A percentile compares a stretch with the other conserved stretches of the same genome.
phyloP scores from a whole-genome alignment of 2,329 filamentous ascomycete genomes.

The Clonostachys chloroleuca region DNA sequence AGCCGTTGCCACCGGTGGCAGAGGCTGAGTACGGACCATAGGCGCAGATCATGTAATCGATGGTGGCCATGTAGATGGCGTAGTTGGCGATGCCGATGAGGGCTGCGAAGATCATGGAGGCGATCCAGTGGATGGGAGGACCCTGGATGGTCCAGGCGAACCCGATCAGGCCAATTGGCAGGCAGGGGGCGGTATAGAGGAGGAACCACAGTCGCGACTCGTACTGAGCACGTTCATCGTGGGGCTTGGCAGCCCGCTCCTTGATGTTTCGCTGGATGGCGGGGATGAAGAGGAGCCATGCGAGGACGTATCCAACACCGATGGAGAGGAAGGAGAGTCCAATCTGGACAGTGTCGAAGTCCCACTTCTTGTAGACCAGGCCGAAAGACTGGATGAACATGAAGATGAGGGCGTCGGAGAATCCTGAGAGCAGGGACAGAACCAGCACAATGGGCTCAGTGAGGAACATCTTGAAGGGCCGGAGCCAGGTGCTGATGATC shows the following conservation, averaged over 20 bases:
- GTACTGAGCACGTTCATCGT: constrained; percentile 59
- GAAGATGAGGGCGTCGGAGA: constrained; percentile 73
- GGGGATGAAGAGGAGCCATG: constrained; percentile 55
- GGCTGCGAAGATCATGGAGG: constrained; percentile 58
- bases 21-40: constrained; percentile 72
- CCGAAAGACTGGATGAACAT: constrained; percentile 71
- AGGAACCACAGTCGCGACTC: constrained; percentile 65
- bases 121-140: constrained; percentile 61
- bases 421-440: constrained; percentile 66
- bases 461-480: constrained; percentile 69
- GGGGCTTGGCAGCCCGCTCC: constrained; percentile 42
- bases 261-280: constrained; percentile 49
- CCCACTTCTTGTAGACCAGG: constrained; percentile 65
- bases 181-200: constrained; percentile 53
- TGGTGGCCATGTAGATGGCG: constrained; percentile 70
- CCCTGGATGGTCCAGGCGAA: constrained; percentile 63
- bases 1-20: constrained; percentile 73
- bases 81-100: constrained; percentile 73
- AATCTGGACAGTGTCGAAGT: constrained; percentile 50
- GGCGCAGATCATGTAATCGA: constrained; percentile 73
- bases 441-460: constrained; percentile 71
- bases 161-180: constrained; percentile 64
- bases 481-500: constrained; percentile 50
- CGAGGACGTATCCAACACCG: constrained; percentile 60
- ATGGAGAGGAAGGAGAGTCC: constrained; percentile 64